Evolutionary conservation across 2,329 filamentous ascomycete genomes (phyloP).

Genomic region (Cytospora schulzeri): DNA sequence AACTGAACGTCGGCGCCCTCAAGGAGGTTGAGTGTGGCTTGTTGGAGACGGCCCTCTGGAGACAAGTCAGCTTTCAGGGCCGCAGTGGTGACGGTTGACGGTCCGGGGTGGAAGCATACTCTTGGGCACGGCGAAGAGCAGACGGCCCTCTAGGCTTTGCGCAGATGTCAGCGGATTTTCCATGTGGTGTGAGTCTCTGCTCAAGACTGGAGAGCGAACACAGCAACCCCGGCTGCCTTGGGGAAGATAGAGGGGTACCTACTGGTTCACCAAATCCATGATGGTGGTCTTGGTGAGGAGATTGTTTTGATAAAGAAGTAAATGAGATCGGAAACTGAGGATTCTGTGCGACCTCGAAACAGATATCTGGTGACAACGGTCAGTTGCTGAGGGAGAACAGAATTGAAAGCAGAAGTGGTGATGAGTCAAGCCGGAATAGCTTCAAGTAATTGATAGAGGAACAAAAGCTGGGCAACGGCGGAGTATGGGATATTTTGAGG

Average conservation of each 20-base stretch:
- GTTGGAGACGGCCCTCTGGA: conserved; percentile 88
- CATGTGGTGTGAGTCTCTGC: conserved; percentile 3
- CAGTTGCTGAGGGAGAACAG: conserved; percentile 2
- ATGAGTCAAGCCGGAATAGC: conserved; percentile 26
- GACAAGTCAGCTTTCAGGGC: conserved; percentile 31
- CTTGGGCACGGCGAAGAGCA: conserved; percentile 97
- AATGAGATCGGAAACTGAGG: not conserved
- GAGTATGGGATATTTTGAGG: not conserved
- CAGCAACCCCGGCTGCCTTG: not conserved
- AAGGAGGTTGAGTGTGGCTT: conserved; percentile 85
- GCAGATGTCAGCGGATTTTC: conserved; percentile 40
- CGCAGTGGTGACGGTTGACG: conserved; percentile 4
- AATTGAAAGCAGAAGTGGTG: conserved; percentile 3
- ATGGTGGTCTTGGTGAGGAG: not conserved
- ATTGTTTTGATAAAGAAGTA: not conserved
- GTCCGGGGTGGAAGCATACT: conserved; percentile 61
- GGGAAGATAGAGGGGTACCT: conserved; percentile 34
- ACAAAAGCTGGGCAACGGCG: conserved; percentile 10
- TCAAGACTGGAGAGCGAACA: conserved; percentile 6
- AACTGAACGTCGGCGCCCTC: conserved; percentile 96
- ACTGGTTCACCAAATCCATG: conserved; percentile 61
- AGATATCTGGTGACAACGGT: conserved; percentile 4
- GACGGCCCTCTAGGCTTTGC: conserved; percentile 80
- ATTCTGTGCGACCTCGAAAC: not conserved
- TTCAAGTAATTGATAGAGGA: conserved; percentile 18